Conservation (phyloP, 169 alveolate species). For the Plasmodium malariae region DNA sequence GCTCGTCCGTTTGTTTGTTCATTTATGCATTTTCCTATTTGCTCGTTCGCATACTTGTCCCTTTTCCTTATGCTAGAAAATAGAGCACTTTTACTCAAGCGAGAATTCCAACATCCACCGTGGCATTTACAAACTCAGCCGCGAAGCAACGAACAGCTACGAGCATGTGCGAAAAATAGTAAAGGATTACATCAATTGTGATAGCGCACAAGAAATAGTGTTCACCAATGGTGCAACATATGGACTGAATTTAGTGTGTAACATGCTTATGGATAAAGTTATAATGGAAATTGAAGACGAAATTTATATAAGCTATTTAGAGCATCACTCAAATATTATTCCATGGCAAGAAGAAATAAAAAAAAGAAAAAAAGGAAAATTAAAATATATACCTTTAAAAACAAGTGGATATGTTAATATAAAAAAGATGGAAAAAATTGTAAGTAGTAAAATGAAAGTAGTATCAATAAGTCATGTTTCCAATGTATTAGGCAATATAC, state of each 20-base stretch:
- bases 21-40: conserved; percentile 26
- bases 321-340: conserved; percentile 82
- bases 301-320: conserved; percentile 79
- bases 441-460: conserved; percentile 72
- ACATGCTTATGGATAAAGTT: conserved; percentile 59
- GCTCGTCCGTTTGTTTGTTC: conserved; percentile 55
- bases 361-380: conserved; percentile 57
- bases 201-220: conserved; percentile 74
- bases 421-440: conserved; percentile 58
- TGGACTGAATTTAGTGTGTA: conserved; percentile 80
- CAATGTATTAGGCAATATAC: conserved; percentile 82
- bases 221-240: conserved; percentile 86
- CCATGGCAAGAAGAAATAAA: conserved; percentile 83
- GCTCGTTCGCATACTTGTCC: background rate
- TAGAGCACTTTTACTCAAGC: conserved; percentile 47
- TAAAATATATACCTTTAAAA: conserved; percentile 76
- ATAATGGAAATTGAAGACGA: conserved; percentile 75
- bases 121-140: conserved; percentile 39
- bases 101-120: conserved; percentile 67
- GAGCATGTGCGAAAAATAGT: conserved; percentile 75
- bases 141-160: conserved; percentile 74
- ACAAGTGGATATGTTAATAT: conserved; percentile 79
- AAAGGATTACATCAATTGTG: conserved; percentile 75
- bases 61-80: conserved; percentile 61
- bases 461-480: conserved; percentile 82